phyloP scores from a whole-genome alignment of 257 asterid genomes.

The Solanum tarijense region DNA sequence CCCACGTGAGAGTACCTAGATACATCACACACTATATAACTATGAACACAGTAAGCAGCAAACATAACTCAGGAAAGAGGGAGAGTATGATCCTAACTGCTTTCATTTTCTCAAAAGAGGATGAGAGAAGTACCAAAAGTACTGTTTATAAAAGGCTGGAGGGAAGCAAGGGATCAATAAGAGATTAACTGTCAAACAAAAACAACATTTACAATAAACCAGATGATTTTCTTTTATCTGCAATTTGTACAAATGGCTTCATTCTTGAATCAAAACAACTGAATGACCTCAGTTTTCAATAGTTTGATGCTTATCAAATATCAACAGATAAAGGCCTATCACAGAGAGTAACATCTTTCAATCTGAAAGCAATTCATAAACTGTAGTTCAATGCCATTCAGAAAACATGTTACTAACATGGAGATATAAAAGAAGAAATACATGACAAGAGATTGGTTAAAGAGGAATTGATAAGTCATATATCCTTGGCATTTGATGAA shows the following conservation, averaged over 20 bases:
- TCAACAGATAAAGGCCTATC: not conserved
- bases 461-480: not conserved
- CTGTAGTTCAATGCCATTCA: not conserved
- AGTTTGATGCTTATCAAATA: not conserved
- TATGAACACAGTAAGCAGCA: conserved; percentile 1
- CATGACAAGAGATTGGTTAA: not conserved
- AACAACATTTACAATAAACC: not conserved
- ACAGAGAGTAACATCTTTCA: not conserved
- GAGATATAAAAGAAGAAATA: not conserved
- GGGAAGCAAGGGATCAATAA: not conserved
- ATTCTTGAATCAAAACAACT: not conserved
- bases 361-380: not conserved
- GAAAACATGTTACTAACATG: not conserved
- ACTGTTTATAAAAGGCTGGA: not conserved
- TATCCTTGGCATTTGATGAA: not conserved
- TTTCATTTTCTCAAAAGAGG: not conserved
- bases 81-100: not conserved
- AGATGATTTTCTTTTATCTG: not conserved
- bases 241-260: not conserved
- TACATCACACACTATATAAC: conserved; percentile 5
- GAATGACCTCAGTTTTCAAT: not conserved
- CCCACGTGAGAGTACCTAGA: conserved; percentile 77
- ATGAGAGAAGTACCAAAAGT: not conserved
- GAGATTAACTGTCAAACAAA: not conserved
- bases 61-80: not conserved